phyloP scores from a whole-genome alignment of 192 early-diverging fungal genomes.

The Kickxella alabastrina region DNA sequence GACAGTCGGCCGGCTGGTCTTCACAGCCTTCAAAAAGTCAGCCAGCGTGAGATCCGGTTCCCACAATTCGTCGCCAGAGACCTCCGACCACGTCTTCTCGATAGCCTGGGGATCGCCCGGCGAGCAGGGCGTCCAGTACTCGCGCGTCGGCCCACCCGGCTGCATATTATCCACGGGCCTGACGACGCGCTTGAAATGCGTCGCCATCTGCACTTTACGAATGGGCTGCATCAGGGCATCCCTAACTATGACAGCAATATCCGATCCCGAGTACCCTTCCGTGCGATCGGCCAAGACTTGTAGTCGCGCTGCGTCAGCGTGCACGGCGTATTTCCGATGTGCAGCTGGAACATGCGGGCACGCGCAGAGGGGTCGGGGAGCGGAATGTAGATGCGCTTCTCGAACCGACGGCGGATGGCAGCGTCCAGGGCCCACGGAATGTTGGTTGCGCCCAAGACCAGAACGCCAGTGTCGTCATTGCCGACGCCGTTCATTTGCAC shows the following conservation, averaged over 20 bases:
- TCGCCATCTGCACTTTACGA: constrained; percentile 90
- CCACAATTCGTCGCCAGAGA: constrained; percentile 78
- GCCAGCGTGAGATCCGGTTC: constrained; percentile 83
- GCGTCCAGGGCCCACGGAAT: constrained; percentile 94
- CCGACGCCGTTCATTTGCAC: constrained; percentile 99
- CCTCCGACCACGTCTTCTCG: constrained; percentile 86
- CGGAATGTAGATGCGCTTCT: constrained; percentile 97
- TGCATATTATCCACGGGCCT: constrained; percentile 7
- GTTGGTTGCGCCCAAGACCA: constrained; percentile 95
- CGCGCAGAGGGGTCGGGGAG: constrained; percentile 87
- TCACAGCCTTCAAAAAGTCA: constrained; percentile 84
- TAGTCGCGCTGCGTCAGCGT: constrained; percentile 70
- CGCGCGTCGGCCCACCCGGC: constrained; percentile 13
- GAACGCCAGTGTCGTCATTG: constrained; percentile 89
- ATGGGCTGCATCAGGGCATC: constrained; percentile 98
- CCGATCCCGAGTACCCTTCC: constrained; percentile 93
- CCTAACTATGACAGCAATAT: constrained; percentile 89
- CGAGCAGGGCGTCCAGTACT: constrained; percentile 87
- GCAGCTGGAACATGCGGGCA: constrained; percentile 85
- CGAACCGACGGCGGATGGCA: constrained; percentile 93
- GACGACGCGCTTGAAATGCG: constrained; percentile 77
- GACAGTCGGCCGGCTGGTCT: constrained; percentile 75
- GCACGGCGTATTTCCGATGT: constrained; percentile 90
- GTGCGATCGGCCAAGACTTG: constrained; percentile 71
- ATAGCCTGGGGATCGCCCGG: constrained; percentile 83